A percentile compares a stretch with the other conserved stretches of the same genome.
phyloP scores from a whole-genome alignment of 495 filamentous ascomycete genomes.

The Geopyxis carbonaria region DNA sequence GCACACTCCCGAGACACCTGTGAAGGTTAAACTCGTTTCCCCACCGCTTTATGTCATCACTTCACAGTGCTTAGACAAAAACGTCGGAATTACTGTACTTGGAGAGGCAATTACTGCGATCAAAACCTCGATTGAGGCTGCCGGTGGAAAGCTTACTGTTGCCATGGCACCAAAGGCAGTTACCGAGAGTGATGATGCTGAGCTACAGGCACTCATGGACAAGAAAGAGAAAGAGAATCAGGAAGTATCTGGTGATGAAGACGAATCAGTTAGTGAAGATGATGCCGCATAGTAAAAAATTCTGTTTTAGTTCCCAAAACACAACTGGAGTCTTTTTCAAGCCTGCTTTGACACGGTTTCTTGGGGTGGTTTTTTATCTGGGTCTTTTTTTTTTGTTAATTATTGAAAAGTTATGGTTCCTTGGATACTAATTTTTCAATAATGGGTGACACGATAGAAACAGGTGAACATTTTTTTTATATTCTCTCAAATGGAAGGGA shows the following conservation, averaged over 20 bases:
- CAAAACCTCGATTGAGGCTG: constrained; percentile 49
- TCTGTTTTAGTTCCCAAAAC: too few relatives aligned
- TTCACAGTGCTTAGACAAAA: constrained; percentile 87
- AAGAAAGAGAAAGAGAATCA: constrained; percentile 96
- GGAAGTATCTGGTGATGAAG: constrained; percentile 92
- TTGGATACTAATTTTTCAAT: too few relatives aligned
- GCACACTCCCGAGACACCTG: constrained; percentile 75
- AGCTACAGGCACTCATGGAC: constrained; percentile 94
- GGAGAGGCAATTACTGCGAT: constrained; percentile 81
- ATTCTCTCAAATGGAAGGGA: too few relatives aligned
- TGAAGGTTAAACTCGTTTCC: constrained; percentile 92
- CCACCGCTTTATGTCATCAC: constrained; percentile 90
- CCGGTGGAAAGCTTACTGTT: constrained; percentile 62
- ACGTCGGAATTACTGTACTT: constrained; percentile 58
- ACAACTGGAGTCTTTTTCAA: too few relatives aligned
- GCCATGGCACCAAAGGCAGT: constrained; percentile 99
- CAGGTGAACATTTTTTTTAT: too few relatives aligned
- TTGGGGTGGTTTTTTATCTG: too few relatives aligned
- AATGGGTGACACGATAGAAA: too few relatives aligned
- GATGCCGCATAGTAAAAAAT: constrained; percentile 30
- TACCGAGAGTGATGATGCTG: constrained; percentile 93
- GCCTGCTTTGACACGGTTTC: too few relatives aligned
- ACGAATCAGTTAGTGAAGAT: constrained; percentile 82
- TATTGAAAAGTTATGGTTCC: too few relatives aligned
- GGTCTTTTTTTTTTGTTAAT: too few relatives aligned